A percentile compares a stretch with the other conserved stretches of the same genome.
Evolutionary conservation across 2,329 filamentous ascomycete species (phyloP).

Genomic region (Teratosphaeria epicoccoides): DNA sequence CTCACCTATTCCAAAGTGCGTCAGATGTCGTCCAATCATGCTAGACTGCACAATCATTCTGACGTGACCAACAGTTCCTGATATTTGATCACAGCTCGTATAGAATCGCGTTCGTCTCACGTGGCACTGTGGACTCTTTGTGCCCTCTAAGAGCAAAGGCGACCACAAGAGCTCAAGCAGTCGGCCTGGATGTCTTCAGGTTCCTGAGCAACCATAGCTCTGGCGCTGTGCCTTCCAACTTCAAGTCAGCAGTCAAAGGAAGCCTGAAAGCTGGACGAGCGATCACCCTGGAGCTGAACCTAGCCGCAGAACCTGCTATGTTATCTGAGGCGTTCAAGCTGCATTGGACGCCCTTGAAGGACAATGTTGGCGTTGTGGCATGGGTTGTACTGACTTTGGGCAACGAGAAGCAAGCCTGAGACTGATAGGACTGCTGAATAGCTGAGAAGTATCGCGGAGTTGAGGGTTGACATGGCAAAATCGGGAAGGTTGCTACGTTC

Average conservation of each 20-base stretch:
- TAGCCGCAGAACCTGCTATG: constrained; percentile 19
- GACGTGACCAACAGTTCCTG: constrained; percentile 26
- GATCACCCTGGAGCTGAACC: constrained; percentile 20
- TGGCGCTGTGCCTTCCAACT: constrained; percentile 28
- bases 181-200: constrained; percentile 44
- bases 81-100: constrained; percentile 29
- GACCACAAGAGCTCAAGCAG: constrained; percentile 15
- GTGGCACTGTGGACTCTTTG: constrained; percentile 58
- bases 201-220: constrained; percentile 40
- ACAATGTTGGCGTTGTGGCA: constrained; percentile 22
- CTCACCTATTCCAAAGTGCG: constrained; percentile 35
- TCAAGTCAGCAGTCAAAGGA: constrained; percentile 36
- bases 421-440: not conserved
- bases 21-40: not conserved
- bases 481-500: no score
- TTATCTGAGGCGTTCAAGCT: constrained; percentile 28
- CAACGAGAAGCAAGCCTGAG: constrained; percentile 3
- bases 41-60: not conserved
- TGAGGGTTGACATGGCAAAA: not conserved
- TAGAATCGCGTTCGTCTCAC: constrained; percentile 39
- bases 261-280: constrained; percentile 22
- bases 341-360: constrained; percentile 37
- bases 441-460: not conserved
- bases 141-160: constrained; percentile 43
- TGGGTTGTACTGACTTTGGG: constrained; percentile 10